These are phyloP conservation scores for Cucurbita moschata DNA, from an alignment of 306 rosid genomes.

Conservation along the genomic window DNA sequence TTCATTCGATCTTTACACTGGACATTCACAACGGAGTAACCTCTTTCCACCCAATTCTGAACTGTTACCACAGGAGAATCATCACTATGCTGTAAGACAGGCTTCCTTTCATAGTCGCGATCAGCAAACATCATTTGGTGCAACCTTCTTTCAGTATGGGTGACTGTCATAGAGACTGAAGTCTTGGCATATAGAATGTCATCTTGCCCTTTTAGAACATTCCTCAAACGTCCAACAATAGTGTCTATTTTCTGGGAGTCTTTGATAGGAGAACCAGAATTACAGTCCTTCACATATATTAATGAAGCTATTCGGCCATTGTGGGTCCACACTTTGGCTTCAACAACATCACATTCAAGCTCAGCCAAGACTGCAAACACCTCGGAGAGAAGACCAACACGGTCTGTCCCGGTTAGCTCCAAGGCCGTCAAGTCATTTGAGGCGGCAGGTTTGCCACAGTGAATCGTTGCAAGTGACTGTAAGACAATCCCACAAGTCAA, in stretches of 20 bases:
- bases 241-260: slow-evolving; percentile 48
- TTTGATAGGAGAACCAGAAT: slow-evolving; percentile 56
- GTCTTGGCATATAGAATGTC: slow-evolving; percentile 75
- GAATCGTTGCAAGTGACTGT: slow-evolving; percentile 68
- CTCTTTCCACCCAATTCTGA: slow-evolving; percentile 76
- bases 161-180: slow-evolving; percentile 44
- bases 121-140: slow-evolving; percentile 94
- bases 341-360: slow-evolving; percentile 77
- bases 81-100: slow-evolving; percentile 27
- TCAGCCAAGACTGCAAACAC: slow-evolving; percentile 84
- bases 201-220: slow-evolving; percentile 71
- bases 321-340: slow-evolving; percentile 92
- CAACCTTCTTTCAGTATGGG: slow-evolving; percentile 74
- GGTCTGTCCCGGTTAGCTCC: slow-evolving; percentile 80
- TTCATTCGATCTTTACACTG: slow-evolving; percentile 81
- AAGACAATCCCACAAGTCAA: not conserved
- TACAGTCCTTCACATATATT: slow-evolving; percentile 46
- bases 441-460: slow-evolving; percentile 21
- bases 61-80: slow-evolving; percentile 44
- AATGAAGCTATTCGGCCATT: slow-evolving; percentile 82
- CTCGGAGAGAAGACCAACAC: slow-evolving; percentile 85
- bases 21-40: slow-evolving; percentile 74
- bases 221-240: slow-evolving; percentile 62
- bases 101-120: slow-evolving; percentile 68
- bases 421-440: slow-evolving; percentile 45